Conservation (phyloP, 495 filamentous ascomycete species). For the Neurospora discreta region DNA sequence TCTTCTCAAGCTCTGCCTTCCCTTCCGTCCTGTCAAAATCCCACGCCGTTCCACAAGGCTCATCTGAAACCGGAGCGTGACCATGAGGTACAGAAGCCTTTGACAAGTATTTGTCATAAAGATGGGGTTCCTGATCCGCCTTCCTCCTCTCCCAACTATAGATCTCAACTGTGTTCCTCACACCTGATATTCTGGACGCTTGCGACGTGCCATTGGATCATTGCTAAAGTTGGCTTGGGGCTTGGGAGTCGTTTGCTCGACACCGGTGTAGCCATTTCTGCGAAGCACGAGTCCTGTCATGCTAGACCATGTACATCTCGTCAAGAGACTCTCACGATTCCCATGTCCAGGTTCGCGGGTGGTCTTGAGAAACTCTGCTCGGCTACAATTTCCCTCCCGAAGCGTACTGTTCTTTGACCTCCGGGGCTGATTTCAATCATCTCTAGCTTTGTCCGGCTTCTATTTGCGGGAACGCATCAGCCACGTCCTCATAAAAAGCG, state of each 20-base stretch:
- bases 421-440: neutral
- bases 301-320: neutral
- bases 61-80: slow-evolving; percentile 4
- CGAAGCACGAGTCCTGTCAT: neutral
- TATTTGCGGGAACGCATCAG: neutral
- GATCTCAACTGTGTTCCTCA: neutral
- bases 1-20: slow-evolving; percentile 9
- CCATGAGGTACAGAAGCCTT: neutral
- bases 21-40: slow-evolving; percentile 16
- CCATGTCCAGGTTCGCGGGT: neutral
- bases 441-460: neutral
- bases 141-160: neutral
- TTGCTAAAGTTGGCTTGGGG: neutral
- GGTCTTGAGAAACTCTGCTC: neutral
- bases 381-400: neutral
- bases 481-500: neutral
- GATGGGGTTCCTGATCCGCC: neutral
- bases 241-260: neutral
- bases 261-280: neutral
- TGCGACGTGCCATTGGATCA: neutral
- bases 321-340: neutral
- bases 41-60: slow-evolving; percentile 8
- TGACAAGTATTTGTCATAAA: neutral
- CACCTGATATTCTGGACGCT: neutral
- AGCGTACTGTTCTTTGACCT: neutral